Base-by-base conservation (phyloP, 176 grass and related monocot genomes). In the Luzula sylvatica region DNA sequence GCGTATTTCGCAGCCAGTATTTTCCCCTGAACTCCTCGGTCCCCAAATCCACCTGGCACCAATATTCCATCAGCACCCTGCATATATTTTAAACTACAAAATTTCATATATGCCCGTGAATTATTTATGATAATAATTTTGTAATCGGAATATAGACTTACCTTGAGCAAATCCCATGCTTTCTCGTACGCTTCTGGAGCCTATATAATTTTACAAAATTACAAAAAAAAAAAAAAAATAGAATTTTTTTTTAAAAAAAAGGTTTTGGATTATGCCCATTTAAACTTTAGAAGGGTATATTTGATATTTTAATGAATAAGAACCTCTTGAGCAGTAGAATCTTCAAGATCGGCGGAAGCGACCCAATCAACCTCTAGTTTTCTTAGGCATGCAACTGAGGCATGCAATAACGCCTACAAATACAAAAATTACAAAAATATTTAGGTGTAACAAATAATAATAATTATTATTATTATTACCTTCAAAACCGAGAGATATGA, bases 291-390 rank as follows among this genome's bases (percentile, higher is more conserved):
- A 35, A 35, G 30, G 5, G 9, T 35, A 35, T 7, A 35, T 35
- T 35, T 35, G 30, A 35, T 35, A 35, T 35, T 35, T 35, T 35
- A 9, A 35, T 56, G 6, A 67, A 51, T 23, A 68, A 61, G 53
- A 5, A 83, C 93, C 65, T 87, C 86, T 50, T 43, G 15, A 15
- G 72, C 71, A 15, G 86, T 64, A 57, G 61, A 63, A 67, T 87
- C 93, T 75, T 99, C 93, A 67, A 99, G 82, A 76, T 99, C 86
- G 25, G 75, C 65, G 22, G 93, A 92, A 49, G 86, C 65, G 74
- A 99, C 86, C 93, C 93, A 99, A 40, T 99, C 86, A 45, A 99
- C 72, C 27, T 83, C 72, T 61, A 99, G 93, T 61, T 99, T 92
- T 42, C 79, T 77, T 20, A 23, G 56, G 52, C 83, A 75, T 66